Base-by-base conservation (phyloP, 2,329 filamentous ascomycete species). In the Pochonia chlamydosporia region DNA sequence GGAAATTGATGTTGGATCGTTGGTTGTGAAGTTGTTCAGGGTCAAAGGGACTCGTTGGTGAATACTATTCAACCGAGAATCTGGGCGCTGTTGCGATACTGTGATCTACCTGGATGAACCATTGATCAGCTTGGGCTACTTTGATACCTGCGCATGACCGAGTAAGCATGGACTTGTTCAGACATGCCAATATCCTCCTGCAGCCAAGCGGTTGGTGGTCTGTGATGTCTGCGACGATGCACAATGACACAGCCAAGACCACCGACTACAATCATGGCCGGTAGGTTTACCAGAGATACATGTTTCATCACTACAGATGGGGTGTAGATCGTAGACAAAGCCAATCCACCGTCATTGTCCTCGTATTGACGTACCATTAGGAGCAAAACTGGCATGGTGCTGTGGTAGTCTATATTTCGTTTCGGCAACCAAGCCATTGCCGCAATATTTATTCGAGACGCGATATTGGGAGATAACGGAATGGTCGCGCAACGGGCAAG, bases 251-350 rank as follows among this genome's bases (percentile, higher is more conserved):
- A 46, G 51, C 18, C 40, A 62, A 49, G 53, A 26, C 33, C 42
- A 30, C 42, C 51, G 47, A 54, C 53, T 47, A 41, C 64, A 51
- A 50, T 47, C 57, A 56, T 55, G 57, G 57, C 54, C 51, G 51
- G 50, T 69, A 65, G 64, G 67, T 62, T 69, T 70, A 70, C 67
- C 67, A 70, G 67, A 70, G 68, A 67, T 60, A 56, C 51, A 51
- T 53, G 54, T 60, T 54, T 69, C 67, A 68, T 69, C 65, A 43
- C 37, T 26, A 23, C 9, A 23, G 28, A 35, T n/a, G 37, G 43
- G 18, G n/a, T n/a, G 13, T 4, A 33, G 30, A 14, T 14, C 5
- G 13, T 33, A 16, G 5, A 21, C 16, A 20, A 40, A 40, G 20
- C 13, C 18, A 36, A 20, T 36, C 33, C 33, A 36, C n/a, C 8